phyloP scores from a whole-genome alignment of 495 filamentous ascomycete genomes.

The Penicillium parvum region DNA sequence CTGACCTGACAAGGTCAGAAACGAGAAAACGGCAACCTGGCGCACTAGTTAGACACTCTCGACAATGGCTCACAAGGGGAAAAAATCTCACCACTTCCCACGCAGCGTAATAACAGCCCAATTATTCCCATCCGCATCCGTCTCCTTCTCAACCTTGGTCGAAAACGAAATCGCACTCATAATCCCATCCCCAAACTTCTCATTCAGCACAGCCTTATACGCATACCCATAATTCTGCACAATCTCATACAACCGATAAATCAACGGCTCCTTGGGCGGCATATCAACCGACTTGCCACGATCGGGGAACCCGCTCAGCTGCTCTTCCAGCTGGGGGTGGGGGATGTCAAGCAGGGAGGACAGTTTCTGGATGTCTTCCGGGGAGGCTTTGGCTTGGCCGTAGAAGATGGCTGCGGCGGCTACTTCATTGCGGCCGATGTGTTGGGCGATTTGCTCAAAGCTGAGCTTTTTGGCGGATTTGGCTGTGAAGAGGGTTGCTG shows the following conservation, averaged over 20 bases:
- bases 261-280: conserved; percentile 89
- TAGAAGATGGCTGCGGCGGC: conserved; percentile 92
- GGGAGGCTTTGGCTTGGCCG: conserved; percentile 77
- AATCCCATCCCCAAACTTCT: conserved; percentile 98
- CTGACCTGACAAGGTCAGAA: conserved; percentile 45
- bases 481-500: conserved; percentile 73
- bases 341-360: conserved; percentile 61
- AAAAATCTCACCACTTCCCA: conserved; percentile 83
- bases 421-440: conserved; percentile 82
- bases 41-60: conserved; percentile 11
- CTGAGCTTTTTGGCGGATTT: conserved; percentile 71
- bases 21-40: conserved; percentile 59
- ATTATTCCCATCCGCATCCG: conserved; percentile 69
- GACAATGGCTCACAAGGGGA: neutral
- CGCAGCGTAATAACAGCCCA: conserved; percentile 91
- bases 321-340: conserved; percentile 50
- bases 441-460: conserved; percentile 74
- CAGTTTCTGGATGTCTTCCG: conserved; percentile 73
- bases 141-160: conserved; percentile 94
- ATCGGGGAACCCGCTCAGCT: conserved; percentile 73
- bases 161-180: conserved; percentile 96
- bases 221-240: conserved; percentile 98
- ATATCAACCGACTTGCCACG: conserved; percentile 81
- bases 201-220: conserved; percentile 94
- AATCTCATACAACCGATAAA: conserved; percentile 93